Base-by-base conservation (phyloP, 805 yeast species). In the Zygoascus tannicola region DNA sequence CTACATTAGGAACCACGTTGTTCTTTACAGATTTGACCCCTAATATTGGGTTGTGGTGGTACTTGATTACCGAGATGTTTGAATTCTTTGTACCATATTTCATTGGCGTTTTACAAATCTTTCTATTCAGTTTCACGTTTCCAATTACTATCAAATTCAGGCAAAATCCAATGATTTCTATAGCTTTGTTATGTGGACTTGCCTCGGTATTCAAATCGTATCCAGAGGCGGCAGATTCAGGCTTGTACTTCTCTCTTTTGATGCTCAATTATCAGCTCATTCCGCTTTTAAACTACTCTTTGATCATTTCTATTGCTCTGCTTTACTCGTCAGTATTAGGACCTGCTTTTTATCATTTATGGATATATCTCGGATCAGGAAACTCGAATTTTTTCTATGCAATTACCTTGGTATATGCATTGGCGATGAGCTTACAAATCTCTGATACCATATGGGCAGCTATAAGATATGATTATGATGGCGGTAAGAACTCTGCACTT, bases 31-130 rank as follows among this genome's bases (percentile, higher is more conserved):
- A 85, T 50, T 76, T 87, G 48, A 71, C 80, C 4, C 98, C 98
- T 22, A 92, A 92, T 63, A 62, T 92, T 51, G 98, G 98, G 0
- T 68, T 92, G 18, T 92, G 99, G 99, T 92, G 99, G 99, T 92
- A 92, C 66, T 79, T 88, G 55, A 92, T 92, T 68, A 83, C 90
- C 35, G 98, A 92, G 63, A 84, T 92, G 77, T 92, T 92, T 64
- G 92, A 82, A 44, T 83, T 79, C 58, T 92, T 90, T 70, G 73
- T 81, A 22, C 78, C 85, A 18, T 87, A 92, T 56, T 92, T 84
- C 68, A 66, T 80, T 33, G 79, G 86, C 8, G 80, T 87, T 18
- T 92, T 88, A 76, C 88, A 87, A 56, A 56, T 88, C 38, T 86
- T 80, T 63, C 63, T 78, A 14, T 67, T 78, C 16, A 65, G 80